Evolutionary conservation across 2,329 filamentous ascomycete genomes (phyloP).

Genomic region (Blastomyces emzantsi): DNA sequence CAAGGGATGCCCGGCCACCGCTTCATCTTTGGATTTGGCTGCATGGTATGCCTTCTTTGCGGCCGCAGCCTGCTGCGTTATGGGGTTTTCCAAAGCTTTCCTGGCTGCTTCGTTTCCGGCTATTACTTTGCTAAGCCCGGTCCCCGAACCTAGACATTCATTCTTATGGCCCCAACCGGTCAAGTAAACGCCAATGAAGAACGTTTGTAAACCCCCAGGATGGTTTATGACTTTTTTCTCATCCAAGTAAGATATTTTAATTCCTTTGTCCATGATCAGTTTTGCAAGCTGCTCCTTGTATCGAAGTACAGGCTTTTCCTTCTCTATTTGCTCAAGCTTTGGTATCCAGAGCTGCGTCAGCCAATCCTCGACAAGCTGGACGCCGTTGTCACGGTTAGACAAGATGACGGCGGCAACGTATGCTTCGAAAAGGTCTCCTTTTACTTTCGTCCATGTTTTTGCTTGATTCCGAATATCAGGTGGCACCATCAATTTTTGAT

Average conservation of each 20-base stretch:
- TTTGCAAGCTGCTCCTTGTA: constrained; percentile 48
- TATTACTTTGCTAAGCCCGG: constrained; percentile 36
- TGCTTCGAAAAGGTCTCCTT: constrained; percentile 83
- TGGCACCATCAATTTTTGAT: constrained; percentile 53
- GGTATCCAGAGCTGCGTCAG: constrained; percentile 65
- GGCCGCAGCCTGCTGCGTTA: constrained; percentile 24
- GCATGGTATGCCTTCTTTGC: constrained; percentile 25
- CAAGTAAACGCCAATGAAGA: constrained; percentile 40
- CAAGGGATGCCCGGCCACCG: not conserved
- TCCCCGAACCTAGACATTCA: constrained; percentile 38
- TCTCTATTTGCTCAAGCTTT: constrained; percentile 41
- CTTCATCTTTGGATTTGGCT: constrained; percentile 10
- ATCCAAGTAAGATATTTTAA: constrained; percentile 53
- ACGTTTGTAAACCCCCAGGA: constrained; percentile 33
- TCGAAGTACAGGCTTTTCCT: constrained; percentile 26
- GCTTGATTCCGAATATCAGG: constrained; percentile 35
- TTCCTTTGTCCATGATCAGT: constrained; percentile 47
- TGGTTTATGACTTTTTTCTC: constrained; percentile 29
- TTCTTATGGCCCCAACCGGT: constrained; percentile 41
- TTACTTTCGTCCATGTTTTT: constrained; percentile 59
- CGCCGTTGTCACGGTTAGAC: constrained; percentile 55
- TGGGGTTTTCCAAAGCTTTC: constrained; percentile 30
- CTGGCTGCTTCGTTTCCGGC: constrained; percentile 40
- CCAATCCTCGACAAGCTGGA: constrained; percentile 57
- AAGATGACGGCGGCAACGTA: constrained; percentile 74